phyloP scores from a whole-genome alignment of 2,329 filamentous ascomycete genomes.

The Scorias spongiosa region DNA sequence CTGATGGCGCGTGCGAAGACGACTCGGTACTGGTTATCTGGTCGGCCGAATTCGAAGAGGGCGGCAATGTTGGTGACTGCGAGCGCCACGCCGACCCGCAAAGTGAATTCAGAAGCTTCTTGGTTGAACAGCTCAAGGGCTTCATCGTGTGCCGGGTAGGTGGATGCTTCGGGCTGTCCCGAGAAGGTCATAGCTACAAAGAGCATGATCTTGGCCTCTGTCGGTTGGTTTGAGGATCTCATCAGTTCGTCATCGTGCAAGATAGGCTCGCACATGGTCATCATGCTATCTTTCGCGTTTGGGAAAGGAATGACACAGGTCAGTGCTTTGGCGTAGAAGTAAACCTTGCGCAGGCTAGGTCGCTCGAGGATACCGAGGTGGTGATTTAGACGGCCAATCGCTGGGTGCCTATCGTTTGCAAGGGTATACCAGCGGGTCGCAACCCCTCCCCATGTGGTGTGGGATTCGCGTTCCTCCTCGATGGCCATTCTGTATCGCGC shows the following conservation, averaged over 20 bases:
- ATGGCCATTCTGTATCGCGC: constrained; percentile 82
- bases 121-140: constrained; percentile 41
- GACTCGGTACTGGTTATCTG: constrained; percentile 34
- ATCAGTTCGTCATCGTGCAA: constrained; percentile 23
- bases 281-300: constrained; percentile 53
- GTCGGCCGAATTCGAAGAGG: constrained; percentile 38
- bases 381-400: constrained; percentile 68
- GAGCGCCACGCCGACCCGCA: constrained; percentile 36
- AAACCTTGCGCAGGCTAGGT: constrained; percentile 57
- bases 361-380: constrained; percentile 68
- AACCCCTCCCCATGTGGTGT: constrained; percentile 66
- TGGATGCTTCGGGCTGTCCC: constrained; percentile 31
- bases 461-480: constrained; percentile 56
- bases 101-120: constrained; percentile 33
- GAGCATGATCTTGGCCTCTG: constrained; percentile 48
- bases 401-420: constrained; percentile 61
- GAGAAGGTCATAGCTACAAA: constrained; percentile 51
- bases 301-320: constrained; percentile 52
- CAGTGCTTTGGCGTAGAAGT: constrained; percentile 55
- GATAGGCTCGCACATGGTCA: constrained; percentile 47
- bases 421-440: constrained; percentile 73
- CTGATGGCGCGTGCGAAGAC: constrained; percentile 9
- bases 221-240: constrained; percentile 22
- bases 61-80: constrained; percentile 41
- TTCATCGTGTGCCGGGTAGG: constrained; percentile 29